These are phyloP conservation scores for Aspergillus neotritici DNA, from an alignment of 2,329 filamentous ascomycete species.

Conservation along the genomic window DNA sequence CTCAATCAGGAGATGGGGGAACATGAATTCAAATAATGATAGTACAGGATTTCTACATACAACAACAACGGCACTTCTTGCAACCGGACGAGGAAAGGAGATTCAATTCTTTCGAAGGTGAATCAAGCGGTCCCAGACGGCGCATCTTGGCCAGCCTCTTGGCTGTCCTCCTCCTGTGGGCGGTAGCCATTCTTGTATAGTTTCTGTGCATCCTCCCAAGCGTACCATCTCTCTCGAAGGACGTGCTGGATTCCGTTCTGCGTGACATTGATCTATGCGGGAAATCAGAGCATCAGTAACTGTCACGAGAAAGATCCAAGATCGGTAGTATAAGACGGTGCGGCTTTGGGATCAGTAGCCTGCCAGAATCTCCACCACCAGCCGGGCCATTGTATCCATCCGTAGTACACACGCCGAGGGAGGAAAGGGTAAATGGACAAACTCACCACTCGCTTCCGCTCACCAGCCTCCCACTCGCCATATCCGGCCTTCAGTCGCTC, in stretches of 20 bases:
- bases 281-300: background rate
- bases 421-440: background rate
- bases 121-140: background rate
- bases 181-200: conserved; percentile 34
- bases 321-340: background rate
- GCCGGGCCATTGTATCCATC: too few relatives aligned
- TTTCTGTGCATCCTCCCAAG: conserved; percentile 54
- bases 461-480: conserved; percentile 61
- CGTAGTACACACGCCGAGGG: background rate
- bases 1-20: too few relatives aligned
- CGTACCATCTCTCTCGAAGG: conserved; percentile 81
- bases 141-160: conserved; percentile 1
- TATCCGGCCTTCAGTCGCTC: conserved; percentile 63
- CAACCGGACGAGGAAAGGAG: too few relatives aligned
- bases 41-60: too few relatives aligned
- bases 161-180: conserved; percentile 27
- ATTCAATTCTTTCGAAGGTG: too few relatives aligned
- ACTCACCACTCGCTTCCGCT: conserved; percentile 63
- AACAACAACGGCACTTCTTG: too few relatives aligned
- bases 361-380: background rate
- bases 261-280: conserved; percentile 62
- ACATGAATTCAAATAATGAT: too few relatives aligned
- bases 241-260: conserved; percentile 78
- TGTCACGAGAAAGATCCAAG: conserved; percentile 1
- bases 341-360: background rate